These are phyloP conservation scores for Gonapodya prolifera DNA, from an alignment of 192 early-diverging fungal genomes.

Conservation along the genomic window DNA sequence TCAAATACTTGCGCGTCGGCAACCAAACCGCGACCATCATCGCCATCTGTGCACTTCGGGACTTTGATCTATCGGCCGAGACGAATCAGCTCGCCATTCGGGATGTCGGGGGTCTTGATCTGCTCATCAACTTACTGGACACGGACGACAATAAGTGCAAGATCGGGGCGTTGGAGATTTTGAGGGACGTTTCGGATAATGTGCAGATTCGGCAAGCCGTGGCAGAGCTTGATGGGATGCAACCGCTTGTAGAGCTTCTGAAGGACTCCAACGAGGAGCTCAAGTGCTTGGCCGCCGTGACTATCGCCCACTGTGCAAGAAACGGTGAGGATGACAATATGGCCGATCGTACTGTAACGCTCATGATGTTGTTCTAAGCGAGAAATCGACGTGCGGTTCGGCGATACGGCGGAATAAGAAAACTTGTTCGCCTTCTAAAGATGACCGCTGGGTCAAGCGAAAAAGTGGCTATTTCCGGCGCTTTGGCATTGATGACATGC, in stretches of 20 bases:
- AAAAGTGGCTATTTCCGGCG: conserved; percentile 42
- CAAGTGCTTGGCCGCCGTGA: conserved; percentile 51
- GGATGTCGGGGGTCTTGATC: conserved; percentile 49
- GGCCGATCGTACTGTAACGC: background rate
- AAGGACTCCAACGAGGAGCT: conserved; percentile 37
- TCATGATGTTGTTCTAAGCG: conserved; percentile 15
- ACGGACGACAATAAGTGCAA: conserved; percentile 53
- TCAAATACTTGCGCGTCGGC: conserved; percentile 46
- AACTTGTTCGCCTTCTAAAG: conserved; percentile 41
- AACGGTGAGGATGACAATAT: conserved; percentile 21
- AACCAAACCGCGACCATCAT: conserved; percentile 57
- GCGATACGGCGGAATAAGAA: conserved; percentile 43
- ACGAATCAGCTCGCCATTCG: conserved; percentile 50
- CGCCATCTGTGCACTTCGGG: conserved; percentile 46
- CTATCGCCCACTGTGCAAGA: conserved; percentile 49
- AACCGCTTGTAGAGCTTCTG: conserved; percentile 43
- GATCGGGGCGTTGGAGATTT: conserved; percentile 44
- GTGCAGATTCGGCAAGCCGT: conserved; percentile 42
- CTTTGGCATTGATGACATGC: conserved; percentile 41
- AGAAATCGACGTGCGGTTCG: conserved; percentile 37
- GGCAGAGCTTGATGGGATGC: conserved; percentile 44
- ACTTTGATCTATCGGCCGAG: conserved; percentile 43
- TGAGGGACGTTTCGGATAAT: conserved; percentile 45
- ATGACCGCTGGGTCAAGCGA: conserved; percentile 30
- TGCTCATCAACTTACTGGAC: conserved; percentile 46